Percentiles rank a stretch among this genome's conserved stretches.
Conservation (phyloP, 177 flowering plant genomes). For the Vitis hybrid region DNA sequence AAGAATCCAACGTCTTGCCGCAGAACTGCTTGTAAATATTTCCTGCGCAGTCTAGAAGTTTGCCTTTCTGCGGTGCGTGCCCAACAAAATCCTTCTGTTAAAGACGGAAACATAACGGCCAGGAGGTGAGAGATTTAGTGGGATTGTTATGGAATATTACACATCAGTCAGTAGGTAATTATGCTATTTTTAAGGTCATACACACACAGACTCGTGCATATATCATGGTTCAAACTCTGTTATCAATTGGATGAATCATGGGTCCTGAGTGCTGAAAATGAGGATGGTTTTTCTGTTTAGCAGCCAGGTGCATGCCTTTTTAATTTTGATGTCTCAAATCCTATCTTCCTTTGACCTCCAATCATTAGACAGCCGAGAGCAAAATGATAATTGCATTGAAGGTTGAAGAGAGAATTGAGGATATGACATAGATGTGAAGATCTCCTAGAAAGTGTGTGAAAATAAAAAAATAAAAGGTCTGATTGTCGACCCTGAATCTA, state of each 20-base stretch:
- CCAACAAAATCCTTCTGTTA: constrained; percentile 22
- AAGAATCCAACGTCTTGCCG: constrained; percentile 14
- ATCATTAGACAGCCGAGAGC: not conserved
- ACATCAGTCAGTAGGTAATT: not conserved
- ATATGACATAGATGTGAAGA: not conserved
- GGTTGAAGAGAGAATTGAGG: not conserved
- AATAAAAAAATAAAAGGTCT: not conserved
- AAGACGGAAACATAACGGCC: constrained; percentile 2
- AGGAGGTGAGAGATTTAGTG: no score
- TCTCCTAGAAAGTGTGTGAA: not conserved
- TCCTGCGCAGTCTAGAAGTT: constrained; percentile 8
- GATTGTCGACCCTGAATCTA: not conserved
- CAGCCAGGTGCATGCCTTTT: not conserved
- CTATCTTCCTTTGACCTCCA: not conserved
- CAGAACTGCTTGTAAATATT: constrained; percentile 15
- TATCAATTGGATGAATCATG: not conserved
- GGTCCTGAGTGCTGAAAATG: not conserved
- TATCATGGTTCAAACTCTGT: no score
- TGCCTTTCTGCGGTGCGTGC: constrained; percentile 20
- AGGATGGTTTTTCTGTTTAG: not conserved
- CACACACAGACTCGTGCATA: no score
- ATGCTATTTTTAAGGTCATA: not conserved
- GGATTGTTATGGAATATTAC: not conserved
- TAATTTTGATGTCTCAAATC: not conserved
- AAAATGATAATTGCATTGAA: not conserved